phyloP scores from a whole-genome alignment of 371 early-diverging fungal genomes.

The Saksenaea oblongispora region DNA sequence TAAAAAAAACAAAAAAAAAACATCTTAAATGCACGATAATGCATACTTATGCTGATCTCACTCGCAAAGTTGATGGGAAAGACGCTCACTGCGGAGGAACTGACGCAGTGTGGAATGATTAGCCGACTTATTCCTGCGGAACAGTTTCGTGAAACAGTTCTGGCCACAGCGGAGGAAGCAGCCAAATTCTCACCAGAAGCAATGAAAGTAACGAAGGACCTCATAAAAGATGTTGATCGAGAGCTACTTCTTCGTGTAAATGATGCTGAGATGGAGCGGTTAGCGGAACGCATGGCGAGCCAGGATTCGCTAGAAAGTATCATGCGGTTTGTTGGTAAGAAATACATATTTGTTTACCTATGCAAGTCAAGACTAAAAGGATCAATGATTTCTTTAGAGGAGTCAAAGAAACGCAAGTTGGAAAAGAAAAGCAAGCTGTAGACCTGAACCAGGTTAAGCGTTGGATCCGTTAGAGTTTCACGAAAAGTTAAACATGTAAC shows the following conservation, averaged over 20 bases:
- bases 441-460: neutral
- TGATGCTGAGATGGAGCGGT: slow-evolving; percentile 45
- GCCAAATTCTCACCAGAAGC: slow-evolving; percentile 58
- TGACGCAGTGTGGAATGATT: slow-evolving; percentile 49
- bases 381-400: slow-evolving; percentile 3
- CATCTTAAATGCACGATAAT: neutral
- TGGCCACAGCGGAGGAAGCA: slow-evolving; percentile 49
- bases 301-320: slow-evolving; percentile 36
- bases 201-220: slow-evolving; percentile 55
- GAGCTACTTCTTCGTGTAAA: slow-evolving; percentile 48
- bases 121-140: slow-evolving; percentile 56
- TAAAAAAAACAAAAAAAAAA: neutral
- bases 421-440: slow-evolving; percentile 18
- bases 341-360: neutral
- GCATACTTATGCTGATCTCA: neutral
- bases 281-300: slow-evolving; percentile 33
- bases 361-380: neutral
- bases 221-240: slow-evolving; percentile 52
- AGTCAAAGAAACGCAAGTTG: slow-evolving; percentile 13
- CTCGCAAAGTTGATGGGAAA: slow-evolving; percentile 50
- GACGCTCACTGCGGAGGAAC: slow-evolving; percentile 55
- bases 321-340: slow-evolving; percentile 37
- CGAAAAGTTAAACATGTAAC: neutral
- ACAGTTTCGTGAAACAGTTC: slow-evolving; percentile 49
- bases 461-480: neutral